Evolutionary conservation across 345 rosid species (phyloP), one percentile per base, ranked within the genome.

Genomic region (Microthlaspi erraticum): DNA sequence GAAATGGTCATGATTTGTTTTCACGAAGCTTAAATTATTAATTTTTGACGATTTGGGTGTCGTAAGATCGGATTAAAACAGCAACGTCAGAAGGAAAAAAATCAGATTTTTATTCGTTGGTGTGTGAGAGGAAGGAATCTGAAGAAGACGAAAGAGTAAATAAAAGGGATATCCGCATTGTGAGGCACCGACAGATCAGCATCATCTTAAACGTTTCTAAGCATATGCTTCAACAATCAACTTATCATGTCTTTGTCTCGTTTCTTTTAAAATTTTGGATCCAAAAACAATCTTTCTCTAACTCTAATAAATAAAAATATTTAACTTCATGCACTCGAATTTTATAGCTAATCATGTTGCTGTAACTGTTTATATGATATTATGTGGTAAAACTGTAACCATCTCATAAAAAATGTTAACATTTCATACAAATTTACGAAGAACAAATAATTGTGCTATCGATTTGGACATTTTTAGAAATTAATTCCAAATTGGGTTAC

Each of bases 1-100:
- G 74, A 48, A 16, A 80, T 32, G 48, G 71, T 50, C 80, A 71
- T 83, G 61, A 42, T 72, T 64, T 49, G 4, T 23, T 56, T 34
- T 31, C 1, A 12, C 10, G 0, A 7, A 26, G 6, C 48, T 9
- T 36, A 16, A 17, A 56, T 65, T 48, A 52, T 29, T 64, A 8
- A 2, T 4, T 36, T 20, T 20, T 43, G 50, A 14, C 2, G 52
- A 56, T 64, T 59, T 66, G 39, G 45, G 72, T 13, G 33, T 72
- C 56, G 45, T 64, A 45, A 42, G 23, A 11, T 51, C 8, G 62
- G 62, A 72, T 17, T 66, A 74, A 73, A 58, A 58, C 66, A 73
- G 70, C 41, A 55, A 72, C 70, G 57, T 72, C 41, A 46, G 37
- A 49, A 33, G 16, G 3, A 55, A 56, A 32, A 32, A 31, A 2